Percentiles rank a stretch among this genome's conserved stretches.
Evolutionary conservation across 2,329 filamentous ascomycete species (phyloP).

Genomic region (Trichoderma atrobrunneum): DNA sequence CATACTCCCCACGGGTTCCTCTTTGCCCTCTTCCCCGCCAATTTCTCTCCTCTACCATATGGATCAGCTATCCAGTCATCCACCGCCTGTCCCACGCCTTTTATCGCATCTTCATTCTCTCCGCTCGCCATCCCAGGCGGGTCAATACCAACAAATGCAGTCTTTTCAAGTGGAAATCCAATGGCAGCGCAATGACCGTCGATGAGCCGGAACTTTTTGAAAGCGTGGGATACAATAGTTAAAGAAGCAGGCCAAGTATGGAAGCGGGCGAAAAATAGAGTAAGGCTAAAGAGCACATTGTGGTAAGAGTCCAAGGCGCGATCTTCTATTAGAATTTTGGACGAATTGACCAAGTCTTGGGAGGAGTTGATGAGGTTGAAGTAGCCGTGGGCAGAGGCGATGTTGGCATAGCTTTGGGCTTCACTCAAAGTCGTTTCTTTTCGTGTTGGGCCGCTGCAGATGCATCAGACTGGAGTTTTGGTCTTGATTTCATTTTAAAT

Average conservation of each 20-base stretch:
- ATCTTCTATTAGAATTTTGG: constrained; percentile 58
- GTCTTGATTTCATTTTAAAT: neutral
- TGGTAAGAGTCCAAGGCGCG: constrained; percentile 81
- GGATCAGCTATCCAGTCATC: constrained; percentile 52
- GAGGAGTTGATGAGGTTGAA: constrained; percentile 39
- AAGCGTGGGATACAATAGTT: constrained; percentile 66
- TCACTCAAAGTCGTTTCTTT: constrained; percentile 56
- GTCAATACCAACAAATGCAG: constrained; percentile 61
- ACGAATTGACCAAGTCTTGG: neutral
- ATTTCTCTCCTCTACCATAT: constrained; percentile 45
- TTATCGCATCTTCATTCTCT: constrained; percentile 39
- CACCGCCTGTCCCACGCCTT: constrained; percentile 43
- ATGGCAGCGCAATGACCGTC: constrained; percentile 63
- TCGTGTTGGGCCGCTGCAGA: constrained; percentile 59
- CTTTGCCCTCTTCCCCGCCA: constrained; percentile 47
- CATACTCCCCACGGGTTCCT: constrained; percentile 49
- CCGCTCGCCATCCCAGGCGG: constrained; percentile 47
- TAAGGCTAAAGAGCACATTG: constrained; percentile 75
- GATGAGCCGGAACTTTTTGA: constrained; percentile 63
- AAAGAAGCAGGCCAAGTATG: constrained; percentile 54
- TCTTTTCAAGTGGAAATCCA: constrained; percentile 46
- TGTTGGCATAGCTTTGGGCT: constrained; percentile 59
- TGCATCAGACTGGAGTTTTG: neutral
- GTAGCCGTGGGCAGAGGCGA: constrained; percentile 47
- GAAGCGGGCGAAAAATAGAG: constrained; percentile 43